Evolutionary conservation across 306 rosid genomes (phyloP), one percentile per base, ranked within the genome.

Genomic region (Prunus mongolica): DNA sequence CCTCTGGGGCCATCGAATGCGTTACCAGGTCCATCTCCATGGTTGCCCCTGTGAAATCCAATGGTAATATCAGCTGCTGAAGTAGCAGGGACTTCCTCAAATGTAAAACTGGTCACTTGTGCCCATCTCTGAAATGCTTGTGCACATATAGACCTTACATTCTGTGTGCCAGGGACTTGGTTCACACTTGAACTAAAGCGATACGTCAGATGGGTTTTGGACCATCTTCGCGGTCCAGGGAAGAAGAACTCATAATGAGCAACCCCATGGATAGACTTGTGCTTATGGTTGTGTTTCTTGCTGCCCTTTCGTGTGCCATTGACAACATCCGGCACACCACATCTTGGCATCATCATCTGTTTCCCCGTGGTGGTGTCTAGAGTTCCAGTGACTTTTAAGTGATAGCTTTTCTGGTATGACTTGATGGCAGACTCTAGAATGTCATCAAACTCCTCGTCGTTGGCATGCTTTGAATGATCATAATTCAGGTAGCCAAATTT

Each of bases 341-440:
- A 77, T 22, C 79, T 72, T 1, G 85, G 78, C 73, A 54, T 27
- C 15, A 44, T 76, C 85, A 82, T 82, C 13, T 45, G 61, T 27
- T 69, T 69, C 6, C 22, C 44, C 7, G 82, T 82, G 11, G 14
- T 22, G 32, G 79, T 15, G 64, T 82, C 76, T 19, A 77, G 32
- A 52, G 66, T 28, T 30, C 85, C 79, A 1, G 82, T 73, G 27
- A 62, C 82, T n/a, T 78, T 52, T 41, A 82, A 71, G 41, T 68
- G 69, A 65, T 67, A 78, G 34, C 69, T 58, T 38, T 57, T 22
- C 12, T 78, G 85, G 77, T 82, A 78, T 18, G 85, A 56, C 71
- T 73, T 61, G 70, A 78, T 69, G 63, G 85, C 85, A 0, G 76
- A 51, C 51, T 82, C 79, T 28, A 82, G 54, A 6, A 49, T 11